Conservation (phyloP, 768 basidiomycete species). For the Ephemerocybe angulata region DNA sequence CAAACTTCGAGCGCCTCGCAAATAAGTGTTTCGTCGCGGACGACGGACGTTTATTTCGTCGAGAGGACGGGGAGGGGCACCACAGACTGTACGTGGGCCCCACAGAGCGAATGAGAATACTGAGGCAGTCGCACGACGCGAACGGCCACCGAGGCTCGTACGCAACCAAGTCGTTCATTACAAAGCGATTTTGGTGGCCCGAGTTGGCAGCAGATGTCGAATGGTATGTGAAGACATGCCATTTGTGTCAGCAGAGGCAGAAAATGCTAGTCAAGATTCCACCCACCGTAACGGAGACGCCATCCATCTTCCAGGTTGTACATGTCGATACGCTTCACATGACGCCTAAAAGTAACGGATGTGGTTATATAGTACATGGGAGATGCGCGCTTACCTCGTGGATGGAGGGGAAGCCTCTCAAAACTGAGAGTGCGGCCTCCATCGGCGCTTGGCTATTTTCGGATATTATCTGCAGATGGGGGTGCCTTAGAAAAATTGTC, state of each 20-base stretch:
- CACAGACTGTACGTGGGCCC: too few species aligned
- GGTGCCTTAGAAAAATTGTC: slow-evolving; percentile 33
- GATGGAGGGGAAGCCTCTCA: slow-evolving; percentile 19
- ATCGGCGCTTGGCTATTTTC: slow-evolving; percentile 23
- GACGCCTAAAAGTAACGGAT: slow-evolving; percentile 14
- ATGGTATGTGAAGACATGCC: slow-evolving; percentile 25
- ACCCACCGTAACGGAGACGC: slow-evolving; percentile 16
- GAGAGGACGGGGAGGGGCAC: too few species aligned
- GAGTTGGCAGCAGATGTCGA: slow-evolving; percentile 20
- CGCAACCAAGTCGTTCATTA: slow-evolving; percentile 14
- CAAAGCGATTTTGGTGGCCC: slow-evolving; percentile 28
- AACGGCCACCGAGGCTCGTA: slow-evolving; percentile 24
- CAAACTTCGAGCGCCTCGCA: slow-evolving; percentile 4
- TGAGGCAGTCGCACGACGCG: slow-evolving; percentile 19
- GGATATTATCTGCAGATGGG: slow-evolving; percentile 36
- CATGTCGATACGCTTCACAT: slow-evolving; percentile 24
- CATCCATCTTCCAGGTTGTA: slow-evolving; percentile 21
- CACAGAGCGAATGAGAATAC: slow-evolving; percentile 18
- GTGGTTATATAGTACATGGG: slow-evolving; percentile 23
- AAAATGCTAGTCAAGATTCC: slow-evolving; percentile 14
- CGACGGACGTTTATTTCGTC: too few species aligned
- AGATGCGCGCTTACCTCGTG: slow-evolving; percentile 15
- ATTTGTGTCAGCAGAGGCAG: slow-evolving; percentile 20
- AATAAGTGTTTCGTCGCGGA: too few species aligned
- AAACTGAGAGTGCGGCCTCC: slow-evolving; percentile 15